Percentiles rank a stretch among this genome's conserved stretches.
phyloP scores from a whole-genome alignment of 2,329 filamentous ascomycete species.

The Colletotrichum musicola region DNA sequence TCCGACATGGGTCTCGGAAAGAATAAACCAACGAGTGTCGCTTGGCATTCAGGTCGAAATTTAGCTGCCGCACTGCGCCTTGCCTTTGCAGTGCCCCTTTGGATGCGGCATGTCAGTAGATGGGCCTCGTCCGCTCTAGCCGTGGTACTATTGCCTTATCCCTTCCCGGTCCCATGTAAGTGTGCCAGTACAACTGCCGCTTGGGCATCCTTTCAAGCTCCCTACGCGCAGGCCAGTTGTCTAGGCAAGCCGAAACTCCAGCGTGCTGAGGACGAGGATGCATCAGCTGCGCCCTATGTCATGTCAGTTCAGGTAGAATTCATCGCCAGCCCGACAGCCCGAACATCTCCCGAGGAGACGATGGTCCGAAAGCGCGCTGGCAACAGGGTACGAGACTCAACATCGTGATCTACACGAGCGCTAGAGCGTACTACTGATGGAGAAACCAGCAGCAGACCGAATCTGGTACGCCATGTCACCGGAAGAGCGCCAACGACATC shows the following conservation, averaged over 20 bases:
- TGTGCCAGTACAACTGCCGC: not conserved
- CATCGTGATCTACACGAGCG: slow-evolving; percentile 53
- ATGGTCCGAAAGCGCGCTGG: slow-evolving; percentile 52
- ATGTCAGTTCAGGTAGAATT: slow-evolving; percentile 60
- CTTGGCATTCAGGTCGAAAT: slow-evolving; percentile 46
- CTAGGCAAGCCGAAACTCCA: slow-evolving; percentile 68
- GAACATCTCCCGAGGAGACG: slow-evolving; percentile 61
- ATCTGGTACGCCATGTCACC: slow-evolving; percentile 62
- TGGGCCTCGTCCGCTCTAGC: slow-evolving; percentile 48
- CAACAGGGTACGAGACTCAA: slow-evolving; percentile 38
- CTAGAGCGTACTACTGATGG: slow-evolving; percentile 65
- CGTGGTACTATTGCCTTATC: slow-evolving; percentile 48
- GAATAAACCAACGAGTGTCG: slow-evolving; percentile 45
- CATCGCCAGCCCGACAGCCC: slow-evolving; percentile 55
- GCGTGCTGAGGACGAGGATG: slow-evolving; percentile 71
- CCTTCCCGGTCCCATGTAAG: slow-evolving; percentile 57
- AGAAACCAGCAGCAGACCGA: slow-evolving; percentile 58
- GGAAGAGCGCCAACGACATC: slow-evolving; percentile 38
- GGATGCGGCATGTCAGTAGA: slow-evolving; percentile 38
- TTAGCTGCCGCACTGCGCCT: slow-evolving; percentile 49
- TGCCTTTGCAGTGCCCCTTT: slow-evolving; percentile 46
- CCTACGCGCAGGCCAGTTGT: slow-evolving; percentile 63
- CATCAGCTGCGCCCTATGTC: slow-evolving; percentile 73
- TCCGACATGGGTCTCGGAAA: slow-evolving; percentile 48
- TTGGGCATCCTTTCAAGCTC: not conserved